Base-by-base conservation (phyloP, 371 early-diverging fungal species). In the Apophysomyces variabilis region DNA sequence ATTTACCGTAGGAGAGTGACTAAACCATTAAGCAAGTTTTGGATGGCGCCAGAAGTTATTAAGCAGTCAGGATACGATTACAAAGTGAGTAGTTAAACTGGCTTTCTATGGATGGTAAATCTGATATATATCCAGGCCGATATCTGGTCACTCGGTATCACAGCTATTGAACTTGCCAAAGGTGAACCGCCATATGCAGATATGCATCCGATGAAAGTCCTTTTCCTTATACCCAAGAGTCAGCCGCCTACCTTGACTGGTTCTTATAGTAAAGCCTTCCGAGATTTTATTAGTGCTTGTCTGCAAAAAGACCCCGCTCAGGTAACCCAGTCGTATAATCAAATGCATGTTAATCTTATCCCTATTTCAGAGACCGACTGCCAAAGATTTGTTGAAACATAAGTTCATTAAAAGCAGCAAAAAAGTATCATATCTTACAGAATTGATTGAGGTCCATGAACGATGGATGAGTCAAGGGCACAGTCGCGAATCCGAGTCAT, bases 11-110 rank as follows among this genome's bases (percentile, higher is more conserved):
- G 16, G 7, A 58, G 37, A 7, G 37, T 36, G 7, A 39, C 14
- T 26, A 21, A 50, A 50, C 3, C 5, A 9, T 54, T 65, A 47
- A 36, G 36, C 18, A 69, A 88, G 79, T 97, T 93, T 76, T 97
- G 96, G 95, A 96, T 99, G 95, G 99, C 98, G 1, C 99, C 99
- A 5, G 98, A 99, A 81, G 97, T 99, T 0, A 99, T 99, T 66
- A 90, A 90, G 67, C 93, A 95, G 76, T 92, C 94, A 4, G 97
- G 96, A 13, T 99, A 99, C 71, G 92, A 96, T 77, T 87, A 87
- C 76, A 97, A 96, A 87, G 82, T 81, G 69, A 60, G 41, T 6
- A 46, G n/a, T 16, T 32, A 26, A 26, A 26, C 32, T 26, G 32
- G 32, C 32, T 26, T 26, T 26, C 0, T 26, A 26, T 3, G 32